These are phyloP conservation scores for Sordariomycetes sp. DNA, from an alignment of 2,329 filamentous ascomycete genomes.

Conservation along the genomic window DNA sequence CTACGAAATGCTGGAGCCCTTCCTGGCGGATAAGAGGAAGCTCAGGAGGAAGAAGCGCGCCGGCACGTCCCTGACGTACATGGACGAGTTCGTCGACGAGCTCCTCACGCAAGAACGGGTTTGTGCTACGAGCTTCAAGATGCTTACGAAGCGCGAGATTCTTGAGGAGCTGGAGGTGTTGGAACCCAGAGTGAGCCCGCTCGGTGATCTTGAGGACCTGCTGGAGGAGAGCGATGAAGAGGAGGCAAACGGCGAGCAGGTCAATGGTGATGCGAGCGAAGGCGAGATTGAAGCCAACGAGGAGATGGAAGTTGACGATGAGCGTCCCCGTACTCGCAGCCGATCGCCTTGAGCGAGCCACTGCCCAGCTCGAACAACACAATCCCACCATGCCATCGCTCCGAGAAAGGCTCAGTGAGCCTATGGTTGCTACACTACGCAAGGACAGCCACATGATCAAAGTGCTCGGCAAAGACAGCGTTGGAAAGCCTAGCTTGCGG, in stretches of 20 bases:
- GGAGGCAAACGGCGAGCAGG: constrained; percentile 21
- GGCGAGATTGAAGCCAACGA: constrained; percentile 15
- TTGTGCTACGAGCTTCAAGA: constrained; percentile 86
- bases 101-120: constrained; percentile 81
- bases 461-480: too few species aligned
- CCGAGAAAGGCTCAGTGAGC: constrained; percentile 1
- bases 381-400: not conserved
- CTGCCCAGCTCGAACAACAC: constrained; percentile 1
- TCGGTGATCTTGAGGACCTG: constrained; percentile 70
- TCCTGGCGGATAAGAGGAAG: constrained; percentile 75
- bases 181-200: constrained; percentile 74
- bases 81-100: constrained; percentile 94
- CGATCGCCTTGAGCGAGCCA: constrained; percentile 5
- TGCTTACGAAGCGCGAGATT: constrained; percentile 72
- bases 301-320: constrained; percentile 30
- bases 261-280: constrained; percentile 10
- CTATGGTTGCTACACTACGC: too few species aligned
- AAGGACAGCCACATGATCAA: too few species aligned
- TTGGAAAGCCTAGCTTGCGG: too few species aligned
- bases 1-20: constrained; percentile 71
- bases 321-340: constrained; percentile 12
- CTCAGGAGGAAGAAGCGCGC: constrained; percentile 66
- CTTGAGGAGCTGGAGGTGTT: constrained; percentile 84
- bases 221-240: constrained; percentile 50
- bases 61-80: constrained; percentile 65